Evolutionary conservation across 1,139 yeast genomes (phyloP).

Genomic region (Oligophagozyma castellii): DNA sequence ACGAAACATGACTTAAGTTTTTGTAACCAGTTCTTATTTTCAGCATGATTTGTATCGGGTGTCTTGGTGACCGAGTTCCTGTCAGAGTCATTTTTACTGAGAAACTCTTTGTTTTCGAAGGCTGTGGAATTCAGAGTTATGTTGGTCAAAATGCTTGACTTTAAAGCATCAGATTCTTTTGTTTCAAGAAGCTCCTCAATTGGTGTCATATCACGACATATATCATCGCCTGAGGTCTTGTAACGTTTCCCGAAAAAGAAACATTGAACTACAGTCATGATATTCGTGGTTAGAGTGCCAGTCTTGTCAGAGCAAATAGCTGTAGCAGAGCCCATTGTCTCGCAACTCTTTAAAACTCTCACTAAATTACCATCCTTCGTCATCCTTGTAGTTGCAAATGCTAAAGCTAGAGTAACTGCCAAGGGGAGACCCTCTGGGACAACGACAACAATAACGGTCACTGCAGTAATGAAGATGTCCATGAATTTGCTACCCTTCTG

Average conservation of each 20-base stretch:
- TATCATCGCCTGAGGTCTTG: constrained; percentile 17
- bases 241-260: constrained; percentile 36
- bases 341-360: constrained; percentile 88
- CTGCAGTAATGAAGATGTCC: constrained; percentile 78
- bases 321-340: constrained; percentile 98
- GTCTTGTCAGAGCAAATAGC: constrained; percentile 96
- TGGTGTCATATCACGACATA: constrained; percentile 23
- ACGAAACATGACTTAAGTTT: constrained; percentile 1
- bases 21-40: not conserved
- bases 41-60: constrained; percentile 4
- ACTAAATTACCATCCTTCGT: constrained; percentile 92
- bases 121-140: constrained; percentile 78
- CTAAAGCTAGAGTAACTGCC: constrained; percentile 91
- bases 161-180: constrained; percentile 25
- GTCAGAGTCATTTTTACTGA: too few species aligned
- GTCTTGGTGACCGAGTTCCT: too few species aligned
- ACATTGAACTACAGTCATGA: constrained; percentile 80
- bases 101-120: constrained; percentile 43
- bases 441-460: constrained; percentile 90
- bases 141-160: constrained; percentile 38
- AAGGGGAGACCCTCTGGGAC: constrained; percentile 97
- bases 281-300: constrained; percentile 88
- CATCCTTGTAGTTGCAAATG: constrained; percentile 97
- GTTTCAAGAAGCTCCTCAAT: constrained; percentile 15
- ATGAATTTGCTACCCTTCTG: constrained; percentile 76